These are phyloP conservation scores for Scytalidium lignicola DNA, from an alignment of 2,329 filamentous ascomycete genomes.

Conservation along the genomic window DNA sequence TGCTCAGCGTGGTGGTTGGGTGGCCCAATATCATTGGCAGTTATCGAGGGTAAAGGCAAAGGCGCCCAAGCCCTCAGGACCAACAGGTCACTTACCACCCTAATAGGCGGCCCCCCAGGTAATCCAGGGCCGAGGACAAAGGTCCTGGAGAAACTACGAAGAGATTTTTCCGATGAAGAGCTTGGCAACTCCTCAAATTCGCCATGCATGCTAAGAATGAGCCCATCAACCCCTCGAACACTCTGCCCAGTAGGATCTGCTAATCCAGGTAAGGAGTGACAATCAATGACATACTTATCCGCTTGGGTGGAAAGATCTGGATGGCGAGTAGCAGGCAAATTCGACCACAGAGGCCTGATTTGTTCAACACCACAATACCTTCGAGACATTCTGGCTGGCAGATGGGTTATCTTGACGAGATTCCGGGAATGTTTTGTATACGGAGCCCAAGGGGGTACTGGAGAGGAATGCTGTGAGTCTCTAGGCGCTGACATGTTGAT, in stretches of 20 bases:
- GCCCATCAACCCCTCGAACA: constrained; percentile 64
- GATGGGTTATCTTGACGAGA: constrained; percentile 61
- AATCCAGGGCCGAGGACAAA: constrained; percentile 74
- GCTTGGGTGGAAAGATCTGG: constrained; percentile 62
- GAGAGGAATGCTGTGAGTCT: constrained; percentile 34
- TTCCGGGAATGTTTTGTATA: constrained; percentile 80
- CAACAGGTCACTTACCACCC: constrained; percentile 76
- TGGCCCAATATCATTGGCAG: not conserved
- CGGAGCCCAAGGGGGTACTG: constrained; percentile 58
- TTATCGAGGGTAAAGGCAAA: constrained; percentile 31
- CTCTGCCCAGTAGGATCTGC: constrained; percentile 63
- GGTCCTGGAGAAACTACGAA: constrained; percentile 76
- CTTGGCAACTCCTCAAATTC: constrained; percentile 73
- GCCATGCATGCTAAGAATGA: constrained; percentile 75
- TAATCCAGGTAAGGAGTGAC: constrained; percentile 66
- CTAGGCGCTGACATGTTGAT: constrained; percentile 60
- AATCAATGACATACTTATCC: constrained; percentile 78
- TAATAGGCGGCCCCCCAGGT: constrained; percentile 50
- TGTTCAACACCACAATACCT: constrained; percentile 57
- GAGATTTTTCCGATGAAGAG: constrained; percentile 49
- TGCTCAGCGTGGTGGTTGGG: constrained; percentile 19
- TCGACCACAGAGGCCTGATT: constrained; percentile 65
- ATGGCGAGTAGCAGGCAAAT: constrained; percentile 68
- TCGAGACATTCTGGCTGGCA: constrained; percentile 57
- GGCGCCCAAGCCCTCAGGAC: constrained; percentile 62